phyloP scores from a whole-genome alignment of 192 early-diverging fungal genomes.

The Piromyces finnis region DNA sequence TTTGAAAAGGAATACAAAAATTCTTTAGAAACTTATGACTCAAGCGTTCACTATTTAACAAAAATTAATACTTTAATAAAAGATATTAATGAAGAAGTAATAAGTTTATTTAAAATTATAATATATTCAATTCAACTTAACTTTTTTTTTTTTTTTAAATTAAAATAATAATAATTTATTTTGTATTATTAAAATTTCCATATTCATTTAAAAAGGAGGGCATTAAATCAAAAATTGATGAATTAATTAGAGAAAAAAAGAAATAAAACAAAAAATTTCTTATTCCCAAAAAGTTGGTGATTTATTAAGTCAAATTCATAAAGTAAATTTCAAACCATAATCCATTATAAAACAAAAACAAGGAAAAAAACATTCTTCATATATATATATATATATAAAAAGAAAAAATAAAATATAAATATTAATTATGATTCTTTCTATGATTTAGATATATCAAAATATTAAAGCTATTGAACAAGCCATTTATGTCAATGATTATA shows the following conservation, averaged over 20 bases:
- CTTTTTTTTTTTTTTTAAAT: too few species aligned
- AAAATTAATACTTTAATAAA: background rate
- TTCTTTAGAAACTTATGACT: background rate
- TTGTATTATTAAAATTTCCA: too few species aligned
- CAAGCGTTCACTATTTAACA: background rate
- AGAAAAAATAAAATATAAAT: too few species aligned
- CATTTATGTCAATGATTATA: background rate
- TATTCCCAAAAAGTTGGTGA: background rate
- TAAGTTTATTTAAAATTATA: background rate
- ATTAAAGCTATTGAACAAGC: background rate
- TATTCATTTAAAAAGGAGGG: background rate
- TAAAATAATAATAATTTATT: too few species aligned
- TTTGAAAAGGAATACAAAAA: background rate
- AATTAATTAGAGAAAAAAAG: background rate
- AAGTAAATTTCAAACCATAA: too few species aligned
- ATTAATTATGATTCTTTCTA: too few species aligned
- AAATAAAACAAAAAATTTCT: background rate
- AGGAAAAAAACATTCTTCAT: too few species aligned
- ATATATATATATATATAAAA: too few species aligned
- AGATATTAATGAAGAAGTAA: background rate
- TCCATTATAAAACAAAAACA: too few species aligned
- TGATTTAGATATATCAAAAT: background rate
- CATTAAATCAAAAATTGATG: background rate
- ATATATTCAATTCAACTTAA: too few species aligned
- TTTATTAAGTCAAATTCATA: background rate